A percentile compares a stretch with the other conserved stretches of the same genome.
These are phyloP conservation scores for Prunus campanulata DNA, from an alignment of 306 rosid species.

Conservation along the genomic window DNA sequence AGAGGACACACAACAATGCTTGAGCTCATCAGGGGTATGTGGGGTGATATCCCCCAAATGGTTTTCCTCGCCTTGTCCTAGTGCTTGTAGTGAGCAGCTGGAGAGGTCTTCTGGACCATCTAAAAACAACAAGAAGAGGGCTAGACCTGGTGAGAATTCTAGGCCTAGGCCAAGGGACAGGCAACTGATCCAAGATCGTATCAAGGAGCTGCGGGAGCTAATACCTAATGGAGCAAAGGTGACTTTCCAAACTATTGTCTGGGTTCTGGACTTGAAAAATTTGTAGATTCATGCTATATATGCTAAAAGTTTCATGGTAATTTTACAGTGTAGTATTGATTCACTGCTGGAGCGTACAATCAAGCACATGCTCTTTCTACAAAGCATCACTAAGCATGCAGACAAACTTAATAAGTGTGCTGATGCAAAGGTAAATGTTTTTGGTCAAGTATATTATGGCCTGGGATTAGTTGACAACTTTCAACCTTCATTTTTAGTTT, in stretches of 20 bases:
- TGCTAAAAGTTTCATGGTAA: conserved; percentile 35
- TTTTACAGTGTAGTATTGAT: conserved; percentile 87
- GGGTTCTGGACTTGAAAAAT: conserved; percentile 21
- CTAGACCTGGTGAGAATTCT: conserved; percentile 83
- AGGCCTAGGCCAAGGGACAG: conserved; percentile 99
- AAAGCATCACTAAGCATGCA: conserved; percentile 78
- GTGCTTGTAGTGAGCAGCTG: conserved; percentile 66
- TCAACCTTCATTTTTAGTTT: neutral
- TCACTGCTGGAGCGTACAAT: conserved; percentile 85
- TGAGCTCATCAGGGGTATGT: conserved; percentile 73
- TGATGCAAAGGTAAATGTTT: conserved; percentile 52
- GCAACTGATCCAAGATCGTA: conserved; percentile 97
- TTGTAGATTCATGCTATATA: conserved; percentile 9
- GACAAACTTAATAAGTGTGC: conserved; percentile 72
- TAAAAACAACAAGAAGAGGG: conserved; percentile 83
- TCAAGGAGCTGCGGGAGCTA: conserved; percentile 88
- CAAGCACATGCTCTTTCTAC: conserved; percentile 92
- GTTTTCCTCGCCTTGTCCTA: conserved; percentile 68
- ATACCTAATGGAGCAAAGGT: conserved; percentile 97
- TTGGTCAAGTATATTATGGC: conserved; percentile 6
- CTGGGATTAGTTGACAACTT: conserved; percentile 6
- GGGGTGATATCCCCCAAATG: conserved; percentile 69
- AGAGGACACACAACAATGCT: conserved; percentile 54
- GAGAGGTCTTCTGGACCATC: conserved; percentile 75
- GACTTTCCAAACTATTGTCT: conserved; percentile 11